Base-by-base conservation (phyloP, 371 early-diverging fungal species). In the Gilbertella persicaria region DNA sequence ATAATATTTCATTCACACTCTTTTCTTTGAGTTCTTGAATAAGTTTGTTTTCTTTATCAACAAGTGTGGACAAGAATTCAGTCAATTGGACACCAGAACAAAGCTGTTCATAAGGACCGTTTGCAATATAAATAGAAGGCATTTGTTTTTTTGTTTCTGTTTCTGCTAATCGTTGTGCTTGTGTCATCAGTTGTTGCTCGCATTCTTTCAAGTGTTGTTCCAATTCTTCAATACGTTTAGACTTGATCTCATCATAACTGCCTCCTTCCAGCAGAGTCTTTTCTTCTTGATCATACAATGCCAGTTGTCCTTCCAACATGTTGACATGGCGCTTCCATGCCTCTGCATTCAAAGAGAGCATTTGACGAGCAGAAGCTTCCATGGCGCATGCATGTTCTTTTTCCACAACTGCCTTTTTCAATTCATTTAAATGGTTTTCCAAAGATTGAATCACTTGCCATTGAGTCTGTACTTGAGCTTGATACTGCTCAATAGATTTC, bases 231-330 rank as follows among this genome's bases (percentile, higher is more conserved):
- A 52, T 62, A 16, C 88, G 83, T 48, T 63, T 54, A 0, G 76
- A 57, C 58, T 88, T 88, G 24, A 62, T 71, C 13, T 41, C 48
- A 53, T 89, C 90, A 36, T 80, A 86, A 5, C 58, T 71, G 8
- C 59, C 72, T 14, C 60, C 28, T 6, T 44, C 37, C 13, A 16
- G 54, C 66, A 74, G 67, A 39, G 77, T 46, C 10, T 55, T 53
- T 9, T 61, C 58, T 44, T 86, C 86, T 39, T 87, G 88, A 0
- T 64, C 51, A 43, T 88, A 89, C 7, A 84, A 73, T 45, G 67
- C 66, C 67, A 88, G 58, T 53, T 88, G 87, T 6, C 66, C 59
- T 38, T 84, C 67, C 23, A 86, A 55, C 40, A 80, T 71, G 20
- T 57, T 64, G 0, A 76, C 61, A 49, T 87, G 83, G 50, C 71